Percentiles rank a stretch among this genome's conserved stretches.
phyloP scores from a whole-genome alignment of 768 basidiomycete genomes.

The Megacollybia marginata region DNA sequence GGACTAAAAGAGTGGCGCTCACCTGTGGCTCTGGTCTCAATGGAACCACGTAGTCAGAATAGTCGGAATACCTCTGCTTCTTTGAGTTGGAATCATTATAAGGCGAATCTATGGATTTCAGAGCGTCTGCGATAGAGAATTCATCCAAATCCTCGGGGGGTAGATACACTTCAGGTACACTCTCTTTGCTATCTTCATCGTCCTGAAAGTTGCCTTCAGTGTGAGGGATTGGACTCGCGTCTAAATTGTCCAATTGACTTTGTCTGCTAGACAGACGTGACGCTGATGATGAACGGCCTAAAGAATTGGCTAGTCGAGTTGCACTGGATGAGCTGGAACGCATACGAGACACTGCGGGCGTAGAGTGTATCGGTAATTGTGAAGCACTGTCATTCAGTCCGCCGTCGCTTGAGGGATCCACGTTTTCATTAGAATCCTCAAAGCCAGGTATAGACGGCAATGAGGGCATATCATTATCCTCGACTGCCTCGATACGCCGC shows the following conservation, averaged over 20 bases:
- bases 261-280: conserved; percentile 23
- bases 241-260: conserved; percentile 44
- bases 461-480: conserved; percentile 73
- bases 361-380: conserved; percentile 57
- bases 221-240: conserved; percentile 47
- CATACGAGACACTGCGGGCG: conserved; percentile 47
- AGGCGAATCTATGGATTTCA: conserved; percentile 49
- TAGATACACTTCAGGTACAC: conserved; percentile 46
- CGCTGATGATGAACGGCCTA: conserved; percentile 30
- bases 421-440: conserved; percentile 50
- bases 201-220: conserved; percentile 29
- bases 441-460: conserved; percentile 69
- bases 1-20: conserved; percentile 9
- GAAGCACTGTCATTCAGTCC: conserved; percentile 34
- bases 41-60: conserved; percentile 52
- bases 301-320: conserved; percentile 48
- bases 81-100: conserved; percentile 35
- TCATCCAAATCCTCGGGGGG: conserved; percentile 37
- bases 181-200: conserved; percentile 37
- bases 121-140: conserved; percentile 48
- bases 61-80: conserved; percentile 40
- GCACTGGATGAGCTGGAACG: conserved; percentile 36
- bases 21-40: conserved; percentile 59
- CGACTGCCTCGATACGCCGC: conserved; percentile 74
- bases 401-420: conserved; percentile 9